Evolutionary conservation across 179 eudicot genomes (phyloP).

Genomic region (Spinacia oleracea): DNA sequence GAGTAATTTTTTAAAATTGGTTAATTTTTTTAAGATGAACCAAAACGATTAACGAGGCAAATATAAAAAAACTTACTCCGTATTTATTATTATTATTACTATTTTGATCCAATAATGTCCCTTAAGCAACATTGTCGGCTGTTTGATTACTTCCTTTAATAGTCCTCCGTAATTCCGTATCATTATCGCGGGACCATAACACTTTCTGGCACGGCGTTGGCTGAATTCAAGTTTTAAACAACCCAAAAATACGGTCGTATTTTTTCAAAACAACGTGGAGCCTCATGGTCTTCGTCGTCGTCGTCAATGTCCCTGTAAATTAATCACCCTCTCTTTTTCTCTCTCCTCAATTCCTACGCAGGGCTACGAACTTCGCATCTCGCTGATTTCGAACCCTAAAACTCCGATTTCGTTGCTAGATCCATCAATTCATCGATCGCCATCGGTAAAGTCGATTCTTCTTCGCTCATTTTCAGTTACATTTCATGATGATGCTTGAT

Average conservation of each 20-base stretch:
- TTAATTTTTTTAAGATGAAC: too few species aligned
- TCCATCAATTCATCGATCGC: slow-evolving; percentile 19
- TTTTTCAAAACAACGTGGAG: not conserved
- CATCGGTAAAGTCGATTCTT: not conserved
- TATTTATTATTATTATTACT: too few species aligned
- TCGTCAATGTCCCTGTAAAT: not conserved
- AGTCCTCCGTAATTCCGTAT: not conserved
- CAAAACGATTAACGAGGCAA: too few species aligned
- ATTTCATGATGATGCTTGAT: slow-evolving; percentile 6
- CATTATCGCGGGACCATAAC: not conserved
- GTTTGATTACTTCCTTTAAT: too few species aligned
- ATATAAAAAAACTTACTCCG: too few species aligned
- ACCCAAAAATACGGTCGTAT: too few species aligned
- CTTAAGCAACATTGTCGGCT: not conserved
- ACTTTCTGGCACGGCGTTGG: not conserved
- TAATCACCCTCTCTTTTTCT: not conserved
- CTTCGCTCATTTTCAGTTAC: not conserved
- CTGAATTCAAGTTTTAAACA: not conserved
- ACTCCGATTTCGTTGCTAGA: slow-evolving; percentile 1
- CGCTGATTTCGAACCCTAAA: slow-evolving; percentile 23
- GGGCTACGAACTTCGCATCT: slow-evolving; percentile 12
- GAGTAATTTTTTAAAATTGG: too few species aligned
- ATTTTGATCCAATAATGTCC: too few species aligned
- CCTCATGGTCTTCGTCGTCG: not conserved
- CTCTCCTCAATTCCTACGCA: not conserved